Conservation (phyloP, 371 early-diverging fungal genomes). For the Mucor velutinosus region DNA sequence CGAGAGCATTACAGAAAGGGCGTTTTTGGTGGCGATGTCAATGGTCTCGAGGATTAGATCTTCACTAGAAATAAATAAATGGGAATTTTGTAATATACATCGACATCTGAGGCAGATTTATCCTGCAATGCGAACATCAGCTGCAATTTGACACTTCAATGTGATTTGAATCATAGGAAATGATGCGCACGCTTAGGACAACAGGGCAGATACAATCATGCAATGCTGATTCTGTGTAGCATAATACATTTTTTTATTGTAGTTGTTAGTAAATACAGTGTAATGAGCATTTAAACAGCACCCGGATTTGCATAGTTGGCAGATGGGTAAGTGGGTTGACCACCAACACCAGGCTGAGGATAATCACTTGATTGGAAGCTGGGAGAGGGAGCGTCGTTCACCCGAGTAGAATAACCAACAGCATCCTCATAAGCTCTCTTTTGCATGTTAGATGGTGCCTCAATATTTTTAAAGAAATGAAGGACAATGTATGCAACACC, state of each 20-base stretch:
- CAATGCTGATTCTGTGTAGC: too few relatives aligned
- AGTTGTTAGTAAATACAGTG: too few relatives aligned
- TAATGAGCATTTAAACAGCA: constrained; percentile 6
- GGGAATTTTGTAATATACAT: background rate
- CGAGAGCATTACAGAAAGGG: constrained; percentile 78
- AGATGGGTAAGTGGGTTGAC: constrained; percentile 20
- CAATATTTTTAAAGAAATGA: constrained; percentile 23
- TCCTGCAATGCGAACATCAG: background rate
- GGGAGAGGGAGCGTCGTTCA: background rate
- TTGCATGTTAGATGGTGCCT: constrained; percentile 30
- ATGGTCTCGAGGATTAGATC: constrained; percentile 23
- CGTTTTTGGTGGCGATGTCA: constrained; percentile 57
- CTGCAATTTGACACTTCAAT: too few relatives aligned
- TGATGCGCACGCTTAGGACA: too few relatives aligned
- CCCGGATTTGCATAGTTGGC: constrained; percentile 15
- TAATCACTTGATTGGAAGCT: background rate
- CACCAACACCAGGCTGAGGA: constrained; percentile 1
- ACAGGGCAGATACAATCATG: too few relatives aligned
- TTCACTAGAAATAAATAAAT: constrained; percentile 10
- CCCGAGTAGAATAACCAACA: constrained; percentile 10
- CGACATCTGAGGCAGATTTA: background rate
- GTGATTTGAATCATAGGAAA: too few relatives aligned
- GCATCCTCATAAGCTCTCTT: constrained; percentile 28
- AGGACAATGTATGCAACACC: constrained; percentile 24
- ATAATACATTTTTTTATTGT: too few relatives aligned